A percentile compares a stretch with the other conserved stretches of the same genome.
Conservation (phyloP, 345 rosid species). For the Geranium brycei region DNA sequence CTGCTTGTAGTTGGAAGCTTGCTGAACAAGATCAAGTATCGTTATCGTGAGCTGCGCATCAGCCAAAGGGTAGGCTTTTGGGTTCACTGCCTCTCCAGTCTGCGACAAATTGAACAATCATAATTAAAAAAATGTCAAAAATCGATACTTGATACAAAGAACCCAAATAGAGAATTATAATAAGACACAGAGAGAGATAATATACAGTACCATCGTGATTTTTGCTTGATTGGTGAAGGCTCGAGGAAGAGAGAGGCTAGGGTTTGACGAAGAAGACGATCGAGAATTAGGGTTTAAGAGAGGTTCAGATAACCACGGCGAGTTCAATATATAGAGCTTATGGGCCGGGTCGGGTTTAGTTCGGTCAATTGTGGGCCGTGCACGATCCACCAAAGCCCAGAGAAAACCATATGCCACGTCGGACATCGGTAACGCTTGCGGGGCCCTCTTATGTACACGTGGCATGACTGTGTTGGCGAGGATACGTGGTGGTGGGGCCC, state of each 20-base stretch:
- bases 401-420: background rate
- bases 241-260: background rate
- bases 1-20: slow-evolving; percentile 93
- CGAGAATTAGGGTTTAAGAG: background rate
- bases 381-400: background rate
- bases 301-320: background rate
- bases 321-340: background rate
- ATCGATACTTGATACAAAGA: too few species aligned
- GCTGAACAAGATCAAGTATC: slow-evolving; percentile 82
- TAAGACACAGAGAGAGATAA: background rate
- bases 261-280: background rate
- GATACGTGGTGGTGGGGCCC: background rate
- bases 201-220: background rate
- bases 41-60: slow-evolving; percentile 64
- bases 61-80: slow-evolving; percentile 83
- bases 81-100: slow-evolving; percentile 69
- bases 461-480: background rate
- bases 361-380: background rate
- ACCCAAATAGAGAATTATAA: background rate
- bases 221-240: background rate
- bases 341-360: background rate
- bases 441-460: background rate
- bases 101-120: slow-evolving; percentile 12
- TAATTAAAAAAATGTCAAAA: background rate
- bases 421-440: background rate